phyloP scores from a whole-genome alignment of 352 stramenopile genomes.

The Thalassiosira livingstoniorum region DNA sequence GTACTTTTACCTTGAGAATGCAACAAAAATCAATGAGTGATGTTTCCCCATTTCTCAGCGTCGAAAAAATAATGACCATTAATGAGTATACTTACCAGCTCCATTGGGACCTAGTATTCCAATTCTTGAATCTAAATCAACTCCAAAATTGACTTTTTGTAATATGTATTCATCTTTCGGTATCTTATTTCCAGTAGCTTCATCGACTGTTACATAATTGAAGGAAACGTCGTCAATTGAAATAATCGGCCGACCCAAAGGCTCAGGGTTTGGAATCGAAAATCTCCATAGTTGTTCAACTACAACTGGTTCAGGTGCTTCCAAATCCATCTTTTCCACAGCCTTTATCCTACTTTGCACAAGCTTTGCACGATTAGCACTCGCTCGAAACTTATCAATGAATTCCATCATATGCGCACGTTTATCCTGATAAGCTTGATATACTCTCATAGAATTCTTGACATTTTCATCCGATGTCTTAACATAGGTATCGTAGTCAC shows the following conservation, averaged over 20 bases:
- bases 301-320: conserved; percentile 93
- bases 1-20: conserved; percentile 92
- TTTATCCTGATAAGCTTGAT: conserved; percentile 87
- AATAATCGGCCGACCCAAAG: conserved; percentile 94
- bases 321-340: conserved; percentile 86
- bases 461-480: conserved; percentile 92
- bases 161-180: conserved; percentile 78
- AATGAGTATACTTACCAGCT: conserved; percentile 72
- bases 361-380: conserved; percentile 93
- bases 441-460: conserved; percentile 90
- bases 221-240: conserved; percentile 90
- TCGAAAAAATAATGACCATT: background rate
- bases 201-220: conserved; percentile 72
- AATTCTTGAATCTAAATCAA: conserved; percentile 95
- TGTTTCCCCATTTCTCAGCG: too few species aligned
- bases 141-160: conserved; percentile 94
- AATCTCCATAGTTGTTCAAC: conserved; percentile 94
- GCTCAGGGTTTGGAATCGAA: conserved; percentile 93
- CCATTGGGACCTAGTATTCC: conserved; percentile 91
- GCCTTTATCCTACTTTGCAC: conserved; percentile 97
- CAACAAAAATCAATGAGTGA: too few species aligned
- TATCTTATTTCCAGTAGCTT: conserved; percentile 61
- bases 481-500: conserved; percentile 97
- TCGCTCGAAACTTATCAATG: conserved; percentile 95
- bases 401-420: conserved; percentile 96